Conservation (phyloP, 805 yeast genomes). For the Starmerella vaccinii region DNA sequence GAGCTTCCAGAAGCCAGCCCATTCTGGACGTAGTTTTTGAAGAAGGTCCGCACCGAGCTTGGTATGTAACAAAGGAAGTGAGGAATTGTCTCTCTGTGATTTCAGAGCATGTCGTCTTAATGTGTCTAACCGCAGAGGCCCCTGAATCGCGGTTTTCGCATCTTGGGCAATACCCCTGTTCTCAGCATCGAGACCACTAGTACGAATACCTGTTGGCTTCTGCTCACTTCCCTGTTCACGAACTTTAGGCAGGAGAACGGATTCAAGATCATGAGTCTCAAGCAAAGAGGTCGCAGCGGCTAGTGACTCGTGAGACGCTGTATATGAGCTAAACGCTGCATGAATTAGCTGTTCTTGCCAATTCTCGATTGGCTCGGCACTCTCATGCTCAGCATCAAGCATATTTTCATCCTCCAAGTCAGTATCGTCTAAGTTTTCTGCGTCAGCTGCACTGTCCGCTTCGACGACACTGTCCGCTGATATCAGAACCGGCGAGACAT, state of each 20-base stretch:
- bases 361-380: neutral
- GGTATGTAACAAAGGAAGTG: constrained; percentile 14
- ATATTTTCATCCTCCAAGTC: neutral
- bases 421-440: neutral
- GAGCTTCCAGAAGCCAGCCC: constrained; percentile 10
- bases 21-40: neutral
- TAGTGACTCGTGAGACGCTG: neutral
- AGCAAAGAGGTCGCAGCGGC: neutral
- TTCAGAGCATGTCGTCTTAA: neutral
- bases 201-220: neutral
- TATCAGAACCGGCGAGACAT: constrained; percentile 29
- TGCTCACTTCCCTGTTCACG: neutral
- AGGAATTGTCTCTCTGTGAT: constrained; percentile 1
- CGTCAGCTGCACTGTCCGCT: constrained; percentile 16
- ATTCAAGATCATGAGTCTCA: neutral
- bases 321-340: neutral
- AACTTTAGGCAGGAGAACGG: neutral
- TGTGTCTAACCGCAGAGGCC: neutral
- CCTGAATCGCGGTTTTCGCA: neutral
- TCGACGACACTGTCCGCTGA: constrained; percentile 41
- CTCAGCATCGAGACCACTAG: neutral
- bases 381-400: neutral
- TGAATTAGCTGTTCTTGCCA: neutral
- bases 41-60: constrained; percentile 9
- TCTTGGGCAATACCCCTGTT: neutral